These are phyloP conservation scores for Laetiporus sulphureus DNA, from an alignment of 1,284 basidiomycete genomes.

Conservation along the genomic window DNA sequence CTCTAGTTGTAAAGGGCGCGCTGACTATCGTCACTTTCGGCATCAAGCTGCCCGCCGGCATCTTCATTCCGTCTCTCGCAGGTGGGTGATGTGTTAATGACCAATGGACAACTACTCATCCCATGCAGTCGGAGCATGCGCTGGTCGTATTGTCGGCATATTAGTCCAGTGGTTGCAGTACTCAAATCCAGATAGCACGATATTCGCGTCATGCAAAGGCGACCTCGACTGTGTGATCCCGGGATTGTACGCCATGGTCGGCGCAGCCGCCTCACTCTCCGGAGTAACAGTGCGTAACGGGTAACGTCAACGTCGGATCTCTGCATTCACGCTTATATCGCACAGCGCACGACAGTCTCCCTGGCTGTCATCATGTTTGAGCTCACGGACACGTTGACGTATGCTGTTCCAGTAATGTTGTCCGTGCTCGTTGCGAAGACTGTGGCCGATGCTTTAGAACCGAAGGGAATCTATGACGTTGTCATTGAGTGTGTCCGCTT, in stretches of 20 bases:
- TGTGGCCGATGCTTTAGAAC: conserved; percentile 86
- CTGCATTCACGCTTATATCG: not conserved
- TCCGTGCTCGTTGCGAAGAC: conserved; percentile 90
- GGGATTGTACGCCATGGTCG: conserved; percentile 89
- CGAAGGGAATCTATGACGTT: conserved; percentile 93
- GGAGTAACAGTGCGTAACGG: conserved; percentile 68
- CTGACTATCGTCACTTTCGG: conserved; percentile 93
- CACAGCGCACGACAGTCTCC: conserved; percentile 80
- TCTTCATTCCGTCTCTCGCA: conserved; percentile 95
- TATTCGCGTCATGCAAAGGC: conserved; percentile 65
- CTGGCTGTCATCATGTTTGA: conserved; percentile 98
- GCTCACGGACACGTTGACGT: conserved; percentile 89
- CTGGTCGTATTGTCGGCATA: conserved; percentile 86
- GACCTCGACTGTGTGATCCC: conserved; percentile 72
- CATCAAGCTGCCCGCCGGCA: conserved; percentile 90
- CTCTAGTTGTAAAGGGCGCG: conserved; percentile 77
- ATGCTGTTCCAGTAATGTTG: conserved; percentile 94
- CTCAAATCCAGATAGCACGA: conserved; percentile 49
- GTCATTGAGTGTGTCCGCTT: conserved; percentile 82
- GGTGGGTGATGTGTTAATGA: conserved; percentile 10
- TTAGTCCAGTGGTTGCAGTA: conserved; percentile 75
- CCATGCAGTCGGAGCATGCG: conserved; percentile 83
- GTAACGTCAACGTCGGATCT: not conserved
- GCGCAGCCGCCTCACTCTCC: conserved; percentile 82
- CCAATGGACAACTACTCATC: not conserved